Conservation (phyloP, 306 rosid genomes). For the Pyrus bretschneideri region DNA sequence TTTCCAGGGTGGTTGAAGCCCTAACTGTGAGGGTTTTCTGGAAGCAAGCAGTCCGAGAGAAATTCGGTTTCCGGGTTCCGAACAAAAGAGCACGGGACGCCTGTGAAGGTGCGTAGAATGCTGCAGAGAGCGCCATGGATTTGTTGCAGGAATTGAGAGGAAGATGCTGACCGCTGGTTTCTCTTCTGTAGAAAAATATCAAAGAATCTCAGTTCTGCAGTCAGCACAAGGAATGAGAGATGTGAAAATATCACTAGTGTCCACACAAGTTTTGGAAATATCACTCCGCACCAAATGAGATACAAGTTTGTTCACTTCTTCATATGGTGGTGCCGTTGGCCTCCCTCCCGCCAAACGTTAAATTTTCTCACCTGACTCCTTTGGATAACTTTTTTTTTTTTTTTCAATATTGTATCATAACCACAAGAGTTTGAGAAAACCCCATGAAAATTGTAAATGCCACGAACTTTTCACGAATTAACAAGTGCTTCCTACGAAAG, state of each 20-base stretch:
- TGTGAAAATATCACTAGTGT: background rate
- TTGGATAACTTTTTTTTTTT: background rate
- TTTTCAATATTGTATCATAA: background rate
- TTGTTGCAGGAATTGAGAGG: constrained; percentile 16
- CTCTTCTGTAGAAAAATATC: background rate
- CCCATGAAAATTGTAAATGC: background rate
- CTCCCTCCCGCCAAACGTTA: background rate
- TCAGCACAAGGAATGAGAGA: background rate
- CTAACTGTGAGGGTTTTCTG: constrained; percentile 38
- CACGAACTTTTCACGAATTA: background rate
- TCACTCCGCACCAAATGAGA: background rate
- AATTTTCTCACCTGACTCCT: background rate
- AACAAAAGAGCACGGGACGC: constrained; percentile 26
- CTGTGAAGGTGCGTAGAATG: constrained; percentile 43
- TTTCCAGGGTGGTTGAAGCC: constrained; percentile 64
- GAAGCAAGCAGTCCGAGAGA: constrained; percentile 21
- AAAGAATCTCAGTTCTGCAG: background rate
- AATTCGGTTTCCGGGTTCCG: constrained; percentile 38
- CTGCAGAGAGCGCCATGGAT: constrained; percentile 63
- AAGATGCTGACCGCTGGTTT: constrained; percentile 27
- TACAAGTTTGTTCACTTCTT: background rate
- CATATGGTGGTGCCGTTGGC: background rate
- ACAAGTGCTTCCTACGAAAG: background rate
- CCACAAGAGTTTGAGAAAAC: background rate
- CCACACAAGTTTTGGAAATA: background rate